phyloP scores from a whole-genome alignment of 371 early-diverging fungal genomes.

The Rhizopus sp. region DNA sequence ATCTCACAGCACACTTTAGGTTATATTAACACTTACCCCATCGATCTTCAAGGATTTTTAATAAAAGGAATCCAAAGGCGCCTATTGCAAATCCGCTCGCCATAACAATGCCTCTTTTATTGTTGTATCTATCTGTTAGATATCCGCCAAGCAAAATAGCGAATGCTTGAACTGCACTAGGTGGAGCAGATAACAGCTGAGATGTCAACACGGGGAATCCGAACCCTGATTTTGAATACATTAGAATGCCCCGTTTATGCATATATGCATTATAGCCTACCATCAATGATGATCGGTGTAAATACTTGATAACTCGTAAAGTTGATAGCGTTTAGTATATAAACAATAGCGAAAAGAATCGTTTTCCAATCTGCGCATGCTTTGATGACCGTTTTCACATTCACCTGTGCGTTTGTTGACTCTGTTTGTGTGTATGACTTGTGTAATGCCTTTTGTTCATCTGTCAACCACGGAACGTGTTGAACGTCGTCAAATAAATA shows the following conservation, averaged over 20 bases:
- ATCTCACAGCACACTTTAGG: background rate
- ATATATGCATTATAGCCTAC: background rate
- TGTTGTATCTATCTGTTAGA: conserved; percentile 26
- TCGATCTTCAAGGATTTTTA: conserved; percentile 20
- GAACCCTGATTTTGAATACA: conserved; percentile 29
- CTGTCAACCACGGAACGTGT: conserved; percentile 28
- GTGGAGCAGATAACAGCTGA: conserved; percentile 45
- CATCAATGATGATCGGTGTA: conserved; percentile 31
- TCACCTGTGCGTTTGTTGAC: background rate
- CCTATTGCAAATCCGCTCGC: conserved; percentile 20
- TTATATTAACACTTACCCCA: conserved; percentile 25
- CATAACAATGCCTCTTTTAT: conserved; percentile 28
- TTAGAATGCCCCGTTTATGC: background rate
- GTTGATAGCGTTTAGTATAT: conserved; percentile 20
- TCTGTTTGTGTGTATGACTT: conserved; percentile 6
- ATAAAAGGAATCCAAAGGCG: conserved; percentile 26
- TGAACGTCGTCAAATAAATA: conserved; percentile 33
- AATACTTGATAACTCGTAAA: conserved; percentile 26
- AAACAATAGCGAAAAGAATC: conserved; percentile 17
- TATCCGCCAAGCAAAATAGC: conserved; percentile 24
- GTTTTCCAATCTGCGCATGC: conserved; percentile 29
- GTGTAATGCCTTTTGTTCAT: conserved; percentile 31
- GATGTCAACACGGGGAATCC: conserved; percentile 39
- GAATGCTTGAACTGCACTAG: conserved; percentile 23
- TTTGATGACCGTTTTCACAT: conserved; percentile 10